Conservation (phyloP, 1,284 basidiomycete genomes). For the Tylopilus sp. region DNA sequence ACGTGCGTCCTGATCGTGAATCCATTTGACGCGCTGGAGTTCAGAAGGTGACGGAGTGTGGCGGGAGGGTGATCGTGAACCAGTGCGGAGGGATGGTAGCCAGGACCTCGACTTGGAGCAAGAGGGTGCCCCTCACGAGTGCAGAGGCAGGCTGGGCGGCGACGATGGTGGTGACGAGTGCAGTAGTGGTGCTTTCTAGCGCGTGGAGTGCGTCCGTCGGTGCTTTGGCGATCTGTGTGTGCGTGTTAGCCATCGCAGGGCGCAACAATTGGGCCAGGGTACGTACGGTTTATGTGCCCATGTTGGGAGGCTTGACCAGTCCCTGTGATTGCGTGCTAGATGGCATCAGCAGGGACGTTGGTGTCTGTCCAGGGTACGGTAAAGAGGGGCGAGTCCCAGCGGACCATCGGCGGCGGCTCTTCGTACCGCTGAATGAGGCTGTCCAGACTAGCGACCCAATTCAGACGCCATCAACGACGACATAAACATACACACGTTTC, state of each 20-base stretch:
- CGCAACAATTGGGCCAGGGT: too few relatives aligned
- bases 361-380: slow-evolving; percentile 75
- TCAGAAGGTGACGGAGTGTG: slow-evolving; percentile 74
- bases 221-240: slow-evolving; percentile 60
- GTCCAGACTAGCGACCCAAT: slow-evolving; percentile 59
- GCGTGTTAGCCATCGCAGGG: neutral
- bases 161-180: slow-evolving; percentile 64
- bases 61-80: slow-evolving; percentile 46
- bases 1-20: too few relatives aligned
- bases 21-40: slow-evolving; percentile 81
- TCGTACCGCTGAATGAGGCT: slow-evolving; percentile 89
- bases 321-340: slow-evolving; percentile 86
- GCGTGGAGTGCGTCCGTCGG: slow-evolving; percentile 78
- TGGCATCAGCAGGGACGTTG: slow-evolving; percentile 62
- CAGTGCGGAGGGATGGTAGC: slow-evolving; percentile 16
- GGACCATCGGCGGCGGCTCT: slow-evolving; percentile 93
- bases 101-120: slow-evolving; percentile 40
- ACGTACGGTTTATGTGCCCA: slow-evolving; percentile 72
- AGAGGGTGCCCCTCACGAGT: slow-evolving; percentile 49
- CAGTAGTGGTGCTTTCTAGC: slow-evolving; percentile 66
- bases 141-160: slow-evolving; percentile 47
- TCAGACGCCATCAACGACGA: neutral
- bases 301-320: slow-evolving; percentile 79
- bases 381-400: slow-evolving; percentile 96
- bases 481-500: slow-evolving; percentile 65